phyloP scores from a whole-genome alignment of 768 basidiomycete species.

The Mycena pura region DNA sequence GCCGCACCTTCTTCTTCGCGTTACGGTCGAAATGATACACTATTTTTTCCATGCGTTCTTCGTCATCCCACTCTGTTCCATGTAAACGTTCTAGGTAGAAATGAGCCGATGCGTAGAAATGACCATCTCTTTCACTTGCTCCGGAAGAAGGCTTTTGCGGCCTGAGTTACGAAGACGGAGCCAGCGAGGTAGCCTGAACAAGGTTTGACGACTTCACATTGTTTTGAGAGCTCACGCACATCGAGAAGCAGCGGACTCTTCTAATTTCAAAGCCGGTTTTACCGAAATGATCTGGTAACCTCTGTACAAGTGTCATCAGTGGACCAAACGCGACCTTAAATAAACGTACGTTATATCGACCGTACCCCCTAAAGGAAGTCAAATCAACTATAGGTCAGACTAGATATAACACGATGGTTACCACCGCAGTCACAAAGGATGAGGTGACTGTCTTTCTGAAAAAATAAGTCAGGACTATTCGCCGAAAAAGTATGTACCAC shows the following conservation, averaged over 20 bases:
- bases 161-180: slow-evolving; percentile 29
- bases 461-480: background rate
- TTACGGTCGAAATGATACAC: slow-evolving; percentile 30
- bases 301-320: background rate
- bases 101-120: background rate
- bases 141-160: slow-evolving; percentile 25
- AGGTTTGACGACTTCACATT: background rate
- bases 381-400: background rate
- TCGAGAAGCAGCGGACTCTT: slow-evolving; percentile 25
- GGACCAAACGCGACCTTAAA: background rate
- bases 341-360: slow-evolving; percentile 28
- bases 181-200: slow-evolving; percentile 29
- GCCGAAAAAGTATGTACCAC: no score
- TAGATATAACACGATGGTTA: slow-evolving; percentile 2
- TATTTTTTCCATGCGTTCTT: slow-evolving; percentile 20
- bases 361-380: slow-evolving; percentile 21
- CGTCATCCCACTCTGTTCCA: slow-evolving; percentile 28
- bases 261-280: slow-evolving; percentile 16
- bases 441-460: slow-evolving; percentile 26
- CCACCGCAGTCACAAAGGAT: slow-evolving; percentile 42
- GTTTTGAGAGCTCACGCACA: slow-evolving; percentile 19
- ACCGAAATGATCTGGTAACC: slow-evolving; percentile 27
- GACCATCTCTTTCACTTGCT: background rate
- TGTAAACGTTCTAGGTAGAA: slow-evolving; percentile 5
- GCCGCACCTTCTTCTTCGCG: slow-evolving; percentile 29